phyloP scores from a whole-genome alignment of 305 asterid species.

The Rubia tinctorum region DNA sequence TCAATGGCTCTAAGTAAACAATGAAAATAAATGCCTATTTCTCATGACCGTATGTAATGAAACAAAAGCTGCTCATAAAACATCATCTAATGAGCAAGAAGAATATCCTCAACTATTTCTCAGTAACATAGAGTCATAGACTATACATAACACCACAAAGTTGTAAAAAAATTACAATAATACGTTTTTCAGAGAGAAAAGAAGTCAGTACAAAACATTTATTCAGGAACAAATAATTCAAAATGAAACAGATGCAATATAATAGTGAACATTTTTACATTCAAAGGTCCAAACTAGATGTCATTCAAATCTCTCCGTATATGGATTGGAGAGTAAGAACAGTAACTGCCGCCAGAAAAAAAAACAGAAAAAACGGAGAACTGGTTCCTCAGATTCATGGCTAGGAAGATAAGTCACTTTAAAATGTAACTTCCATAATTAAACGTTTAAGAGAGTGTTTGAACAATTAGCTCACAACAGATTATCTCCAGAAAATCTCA shows the following conservation, averaged over 20 bases:
- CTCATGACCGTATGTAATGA: too few species aligned
- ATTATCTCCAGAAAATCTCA: background rate
- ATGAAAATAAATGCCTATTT: background rate
- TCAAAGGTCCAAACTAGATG: background rate
- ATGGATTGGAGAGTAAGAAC: background rate
- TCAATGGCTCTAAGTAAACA: background rate
- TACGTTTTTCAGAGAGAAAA: background rate
- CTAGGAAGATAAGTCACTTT: background rate
- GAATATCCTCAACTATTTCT: background rate
- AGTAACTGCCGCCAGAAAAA: background rate
- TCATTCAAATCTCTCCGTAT: background rate
- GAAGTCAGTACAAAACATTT: background rate
- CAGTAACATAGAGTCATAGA: background rate
- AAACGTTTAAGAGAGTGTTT: background rate
- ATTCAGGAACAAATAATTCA: background rate
- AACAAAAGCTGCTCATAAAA: background rate
- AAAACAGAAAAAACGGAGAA: background rate
- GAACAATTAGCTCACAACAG: background rate
- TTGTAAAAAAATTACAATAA: background rate
- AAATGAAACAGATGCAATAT: background rate
- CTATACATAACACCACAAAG: background rate
- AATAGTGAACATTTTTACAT: background rate
- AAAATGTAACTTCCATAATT: slow-evolving; percentile 1
- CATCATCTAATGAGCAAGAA: background rate
- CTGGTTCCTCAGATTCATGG: background rate